Conservation (phyloP, 2,329 filamentous ascomycete species). For the Xylariales sp. region DNA sequence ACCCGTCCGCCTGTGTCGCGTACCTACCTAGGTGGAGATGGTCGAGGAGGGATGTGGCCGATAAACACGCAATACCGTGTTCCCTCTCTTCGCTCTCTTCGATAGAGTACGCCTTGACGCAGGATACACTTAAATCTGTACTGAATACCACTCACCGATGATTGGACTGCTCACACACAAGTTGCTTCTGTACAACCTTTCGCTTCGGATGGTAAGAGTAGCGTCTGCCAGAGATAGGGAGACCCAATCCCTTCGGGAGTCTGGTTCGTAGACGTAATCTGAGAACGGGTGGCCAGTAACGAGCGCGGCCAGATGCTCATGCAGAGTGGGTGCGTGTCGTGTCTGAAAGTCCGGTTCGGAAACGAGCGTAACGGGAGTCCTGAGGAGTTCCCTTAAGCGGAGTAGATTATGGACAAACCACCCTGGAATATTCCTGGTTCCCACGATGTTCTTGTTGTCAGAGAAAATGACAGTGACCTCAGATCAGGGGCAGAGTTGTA, state of each 20-base stretch:
- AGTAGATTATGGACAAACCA: slow-evolving; percentile 10
- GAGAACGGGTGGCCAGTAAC: slow-evolving; percentile 1
- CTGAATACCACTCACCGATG: slow-evolving; percentile 4
- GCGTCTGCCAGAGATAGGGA: slow-evolving; percentile 1
- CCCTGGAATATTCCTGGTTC: slow-evolving; percentile 14
- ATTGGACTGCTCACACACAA: too few relatives aligned
- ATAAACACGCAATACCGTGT: too few relatives aligned
- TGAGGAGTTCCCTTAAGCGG: slow-evolving; percentile 2
- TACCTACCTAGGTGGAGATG: too few relatives aligned
- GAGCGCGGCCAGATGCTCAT: neutral
- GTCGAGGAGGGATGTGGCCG: too few relatives aligned
- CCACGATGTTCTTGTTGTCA: slow-evolving; percentile 19
- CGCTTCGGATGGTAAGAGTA: too few relatives aligned
- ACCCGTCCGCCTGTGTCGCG: neutral
- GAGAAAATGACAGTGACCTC: slow-evolving; percentile 23
- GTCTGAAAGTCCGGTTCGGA: slow-evolving; percentile 13
- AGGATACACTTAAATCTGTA: too few relatives aligned
- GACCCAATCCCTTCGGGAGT: neutral
- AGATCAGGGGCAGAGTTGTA: slow-evolving; percentile 22
- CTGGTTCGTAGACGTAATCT: neutral
- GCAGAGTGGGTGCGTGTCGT: too few relatives aligned
- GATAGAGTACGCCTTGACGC: too few relatives aligned
- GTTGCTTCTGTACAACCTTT: too few relatives aligned
- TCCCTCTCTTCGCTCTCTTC: too few relatives aligned
- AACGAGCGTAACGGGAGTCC: slow-evolving; percentile 21